Evolutionary conservation across 1,284 basidiomycete genomes (phyloP), one percentile per base, ranked within the genome.

Genomic region (Mycosarcoma mackinlayi): DNA sequence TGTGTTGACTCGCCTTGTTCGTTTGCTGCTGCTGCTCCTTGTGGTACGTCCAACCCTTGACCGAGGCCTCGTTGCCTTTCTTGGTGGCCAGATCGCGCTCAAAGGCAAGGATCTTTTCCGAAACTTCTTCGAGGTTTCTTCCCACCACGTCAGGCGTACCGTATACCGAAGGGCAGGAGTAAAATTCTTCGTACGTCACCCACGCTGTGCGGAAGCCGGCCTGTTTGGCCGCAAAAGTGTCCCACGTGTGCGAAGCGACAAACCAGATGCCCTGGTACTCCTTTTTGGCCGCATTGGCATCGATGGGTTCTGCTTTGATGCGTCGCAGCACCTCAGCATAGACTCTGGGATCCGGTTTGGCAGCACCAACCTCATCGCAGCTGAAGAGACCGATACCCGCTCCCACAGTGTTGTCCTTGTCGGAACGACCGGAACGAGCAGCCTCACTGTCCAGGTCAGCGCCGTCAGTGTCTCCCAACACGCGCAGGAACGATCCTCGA

Each of bases 241-340:
- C 56, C 77, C 77, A 79, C 1, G 71, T 72, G 41, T 79, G 77
- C n/a, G 63, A 68, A 11, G 77, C 77, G 27, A 79, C 74, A 47
- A 79, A 79, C 73, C 73, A 77, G 30, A 71, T 53, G 0, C 69
- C 69, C 31, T 59, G 63, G 18, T 66, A 65, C 40, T 71, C 58
- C 23, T 62, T 65, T 21, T 52, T 58, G 19, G 67, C 48, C 1
- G 56, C 48, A 9, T 52, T 54, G 4, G 59, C 23, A n/a, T 71
- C 68, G 28, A 66, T 16, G 4, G 62, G 50, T 28, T 65, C 28
- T 14, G 51, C 56, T 16, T 52, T 35, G 35, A 63, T 66, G 19
- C 62, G 63, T 13, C 60, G 53, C 27, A 63, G 39, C 4, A 79
- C 50, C 27, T 73, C 68, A 18, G 64, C 53, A 40, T 79, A 79